These are phyloP conservation scores for Metschnikowia bowlesiae DNA, from an alignment of 805 yeast species.

Conservation along the genomic window DNA sequence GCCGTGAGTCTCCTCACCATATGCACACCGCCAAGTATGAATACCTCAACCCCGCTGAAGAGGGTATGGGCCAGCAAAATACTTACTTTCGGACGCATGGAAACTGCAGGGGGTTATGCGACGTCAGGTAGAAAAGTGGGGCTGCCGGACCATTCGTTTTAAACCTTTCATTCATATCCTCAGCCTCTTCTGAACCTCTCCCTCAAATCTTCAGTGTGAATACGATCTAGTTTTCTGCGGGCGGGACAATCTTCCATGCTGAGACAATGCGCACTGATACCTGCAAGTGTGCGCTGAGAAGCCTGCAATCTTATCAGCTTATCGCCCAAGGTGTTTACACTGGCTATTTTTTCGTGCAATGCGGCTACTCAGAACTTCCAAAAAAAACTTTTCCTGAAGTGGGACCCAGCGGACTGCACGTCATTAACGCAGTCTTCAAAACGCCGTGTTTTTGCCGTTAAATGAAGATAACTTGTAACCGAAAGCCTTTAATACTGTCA, in stretches of 20 bases:
- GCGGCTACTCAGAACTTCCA: background rate
- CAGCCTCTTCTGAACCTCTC: too few species aligned
- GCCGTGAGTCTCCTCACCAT: conserved; percentile 2
- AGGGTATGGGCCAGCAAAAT: background rate
- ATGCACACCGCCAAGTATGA: background rate
- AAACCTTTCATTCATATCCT: background rate
- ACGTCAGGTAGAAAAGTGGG: too few species aligned
- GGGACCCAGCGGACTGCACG: too few species aligned
- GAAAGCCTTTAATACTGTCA: too few species aligned
- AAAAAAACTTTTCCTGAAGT: too few species aligned
- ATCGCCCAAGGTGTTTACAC: background rate
- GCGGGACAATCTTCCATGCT: background rate
- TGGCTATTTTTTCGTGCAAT: background rate
- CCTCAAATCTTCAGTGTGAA: too few species aligned
- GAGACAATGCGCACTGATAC: background rate
- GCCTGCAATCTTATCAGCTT: background rate
- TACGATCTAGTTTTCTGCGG: too few species aligned
- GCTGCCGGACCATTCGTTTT: too few species aligned
- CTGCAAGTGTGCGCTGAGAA: background rate
- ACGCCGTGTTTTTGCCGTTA: background rate
- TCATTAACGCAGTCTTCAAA: background rate
- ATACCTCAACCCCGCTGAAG: background rate
- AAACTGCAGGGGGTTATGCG: too few species aligned
- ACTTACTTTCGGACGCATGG: background rate
- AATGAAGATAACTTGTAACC: too few species aligned